Evolutionary conservation across 2,329 filamentous ascomycete species (phyloP).

Genomic region (Epichloe elymi): DNA sequence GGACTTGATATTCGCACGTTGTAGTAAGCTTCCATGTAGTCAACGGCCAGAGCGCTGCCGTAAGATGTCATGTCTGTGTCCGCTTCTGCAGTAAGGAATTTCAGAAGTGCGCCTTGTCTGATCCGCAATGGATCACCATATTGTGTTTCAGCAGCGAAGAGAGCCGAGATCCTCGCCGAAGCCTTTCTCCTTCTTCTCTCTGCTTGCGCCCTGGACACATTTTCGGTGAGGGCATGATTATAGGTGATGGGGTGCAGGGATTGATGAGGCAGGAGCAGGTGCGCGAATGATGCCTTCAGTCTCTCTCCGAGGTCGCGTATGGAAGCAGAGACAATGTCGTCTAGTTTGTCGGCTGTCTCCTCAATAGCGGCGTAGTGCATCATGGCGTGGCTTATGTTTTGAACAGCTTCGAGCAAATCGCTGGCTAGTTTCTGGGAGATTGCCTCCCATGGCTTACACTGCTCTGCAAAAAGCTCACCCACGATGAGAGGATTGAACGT

Average conservation of each 20-base stretch:
- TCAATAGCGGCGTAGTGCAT: slow-evolving; percentile 9
- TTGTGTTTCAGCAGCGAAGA: not conserved
- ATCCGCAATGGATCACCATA: not conserved
- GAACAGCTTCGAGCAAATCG: slow-evolving; percentile 6
- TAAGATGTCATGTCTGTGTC: not conserved
- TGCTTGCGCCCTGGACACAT: slow-evolving; percentile 18
- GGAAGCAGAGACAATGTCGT: slow-evolving; percentile 7
- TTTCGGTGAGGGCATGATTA: slow-evolving; percentile 31
- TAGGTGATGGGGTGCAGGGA: slow-evolving; percentile 38
- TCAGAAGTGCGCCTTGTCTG: not conserved
- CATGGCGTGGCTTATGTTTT: slow-evolving; percentile 2
- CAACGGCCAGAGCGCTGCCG: slow-evolving; percentile 12
- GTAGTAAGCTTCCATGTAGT: slow-evolving; percentile 28
- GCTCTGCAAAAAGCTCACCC: slow-evolving; percentile 45
- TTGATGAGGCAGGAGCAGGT: slow-evolving; percentile 31
- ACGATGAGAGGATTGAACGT: slow-evolving; percentile 48
- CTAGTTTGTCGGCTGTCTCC: slow-evolving; percentile 7
- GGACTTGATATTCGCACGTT: slow-evolving; percentile 14
- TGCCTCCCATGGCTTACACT: slow-evolving; percentile 39
- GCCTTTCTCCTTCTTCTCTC: slow-evolving; percentile 5
- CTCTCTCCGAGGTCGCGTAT: slow-evolving; percentile 9
- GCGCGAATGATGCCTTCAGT: slow-evolving; percentile 26
- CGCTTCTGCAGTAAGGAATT: not conserved
- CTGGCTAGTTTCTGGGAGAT: slow-evolving; percentile 21
- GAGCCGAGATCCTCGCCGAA: slow-evolving; percentile 4